These are phyloP conservation scores for Fusarium sp. DNA, from an alignment of 2,329 filamentous ascomycete genomes.

Conservation along the genomic window DNA sequence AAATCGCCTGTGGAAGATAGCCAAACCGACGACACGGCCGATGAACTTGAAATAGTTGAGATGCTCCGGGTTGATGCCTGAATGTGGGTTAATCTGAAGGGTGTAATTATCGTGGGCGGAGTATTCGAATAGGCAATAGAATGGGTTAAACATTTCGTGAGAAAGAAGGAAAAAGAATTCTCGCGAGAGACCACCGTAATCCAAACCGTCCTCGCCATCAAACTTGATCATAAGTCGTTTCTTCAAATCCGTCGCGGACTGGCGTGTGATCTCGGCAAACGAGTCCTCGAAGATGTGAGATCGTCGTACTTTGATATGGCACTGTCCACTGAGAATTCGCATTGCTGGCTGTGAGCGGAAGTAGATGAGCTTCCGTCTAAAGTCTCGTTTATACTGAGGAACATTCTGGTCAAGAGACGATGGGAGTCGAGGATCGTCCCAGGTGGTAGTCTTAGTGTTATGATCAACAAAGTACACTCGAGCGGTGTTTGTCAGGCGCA, in stretches of 20 bases:
- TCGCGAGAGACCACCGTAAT: slow-evolving; percentile 96
- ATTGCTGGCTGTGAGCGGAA: slow-evolving; percentile 98
- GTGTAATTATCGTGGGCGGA: slow-evolving; percentile 99
- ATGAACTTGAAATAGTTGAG: slow-evolving; percentile 99
- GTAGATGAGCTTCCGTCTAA: slow-evolving; percentile 97
- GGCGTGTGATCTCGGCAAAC: slow-evolving; percentile 97
- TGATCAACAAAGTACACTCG: slow-evolving; percentile 99
- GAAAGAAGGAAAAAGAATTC: slow-evolving; percentile 99
- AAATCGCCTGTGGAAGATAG: slow-evolving; percentile 98
- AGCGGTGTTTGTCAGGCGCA: slow-evolving; percentile 98
- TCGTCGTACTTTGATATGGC: slow-evolving; percentile 96
- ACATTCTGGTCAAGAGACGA: slow-evolving; percentile 98
- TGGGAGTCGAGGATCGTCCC: slow-evolving; percentile 95
- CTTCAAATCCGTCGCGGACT: slow-evolving; percentile 95
- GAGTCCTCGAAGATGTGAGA: slow-evolving; percentile 99
- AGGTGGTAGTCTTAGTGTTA: slow-evolving; percentile 99
- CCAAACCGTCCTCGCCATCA: slow-evolving; percentile 95
- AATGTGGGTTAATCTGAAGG: slow-evolving; percentile 99
- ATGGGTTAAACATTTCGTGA: slow-evolving; percentile 99
- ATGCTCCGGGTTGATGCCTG: slow-evolving; percentile 98
- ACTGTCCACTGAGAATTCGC: slow-evolving; percentile 94
- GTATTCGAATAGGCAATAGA: slow-evolving; percentile 99
- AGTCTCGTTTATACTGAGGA: slow-evolving; percentile 99
- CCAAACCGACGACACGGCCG: slow-evolving; percentile 93
- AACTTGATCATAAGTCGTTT: slow-evolving; percentile 99